Conservation (phyloP, 768 basidiomycete species). For the Hericium rajendrae region DNA sequence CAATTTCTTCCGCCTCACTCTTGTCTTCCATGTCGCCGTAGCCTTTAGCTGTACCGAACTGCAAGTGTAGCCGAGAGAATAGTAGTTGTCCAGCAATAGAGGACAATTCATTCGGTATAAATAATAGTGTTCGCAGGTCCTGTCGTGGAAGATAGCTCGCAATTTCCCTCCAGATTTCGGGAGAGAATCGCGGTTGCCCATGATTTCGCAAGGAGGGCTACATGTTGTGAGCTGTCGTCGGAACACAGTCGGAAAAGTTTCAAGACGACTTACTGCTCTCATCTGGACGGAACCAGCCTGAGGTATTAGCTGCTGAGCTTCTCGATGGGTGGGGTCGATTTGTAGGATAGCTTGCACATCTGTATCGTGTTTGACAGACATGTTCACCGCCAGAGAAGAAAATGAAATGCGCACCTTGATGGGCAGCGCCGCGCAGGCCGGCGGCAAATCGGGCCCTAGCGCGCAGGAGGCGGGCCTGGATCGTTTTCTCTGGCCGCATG, state of each 20-base stretch:
- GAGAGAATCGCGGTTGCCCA: constrained; percentile 46
- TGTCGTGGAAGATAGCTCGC: constrained; percentile 49
- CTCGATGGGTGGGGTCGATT: constrained; percentile 57
- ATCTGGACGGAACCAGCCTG: constrained; percentile 17
- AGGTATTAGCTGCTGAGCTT: constrained; percentile 52
- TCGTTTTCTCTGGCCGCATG: constrained; percentile 38
- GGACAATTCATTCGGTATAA: constrained; percentile 57
- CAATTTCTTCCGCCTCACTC: constrained; percentile 28
- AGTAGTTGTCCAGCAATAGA: constrained; percentile 60
- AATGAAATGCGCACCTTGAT: constrained; percentile 41
- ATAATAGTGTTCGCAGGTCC: constrained; percentile 55
- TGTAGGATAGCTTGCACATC: constrained; percentile 58
- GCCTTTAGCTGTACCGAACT: constrained; percentile 35
- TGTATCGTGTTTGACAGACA: constrained; percentile 16
- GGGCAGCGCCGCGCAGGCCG: constrained; percentile 50
- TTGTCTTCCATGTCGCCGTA: constrained; percentile 3
- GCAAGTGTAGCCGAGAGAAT: constrained; percentile 54
- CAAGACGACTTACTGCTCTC: constrained; percentile 23
- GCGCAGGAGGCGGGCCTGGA: constrained; percentile 54
- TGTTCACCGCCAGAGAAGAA: constrained; percentile 7
- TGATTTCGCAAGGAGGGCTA: constrained; percentile 1
- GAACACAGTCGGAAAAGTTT: background rate
- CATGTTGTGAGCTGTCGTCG: constrained; percentile 25
- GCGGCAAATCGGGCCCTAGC: constrained; percentile 57
- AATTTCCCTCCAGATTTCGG: constrained; percentile 67